Evolutionary conservation across 1,284 basidiomycete species (phyloP), one percentile per base, ranked within the genome.

Genomic region (Lentinula novae-zelandiae): DNA sequence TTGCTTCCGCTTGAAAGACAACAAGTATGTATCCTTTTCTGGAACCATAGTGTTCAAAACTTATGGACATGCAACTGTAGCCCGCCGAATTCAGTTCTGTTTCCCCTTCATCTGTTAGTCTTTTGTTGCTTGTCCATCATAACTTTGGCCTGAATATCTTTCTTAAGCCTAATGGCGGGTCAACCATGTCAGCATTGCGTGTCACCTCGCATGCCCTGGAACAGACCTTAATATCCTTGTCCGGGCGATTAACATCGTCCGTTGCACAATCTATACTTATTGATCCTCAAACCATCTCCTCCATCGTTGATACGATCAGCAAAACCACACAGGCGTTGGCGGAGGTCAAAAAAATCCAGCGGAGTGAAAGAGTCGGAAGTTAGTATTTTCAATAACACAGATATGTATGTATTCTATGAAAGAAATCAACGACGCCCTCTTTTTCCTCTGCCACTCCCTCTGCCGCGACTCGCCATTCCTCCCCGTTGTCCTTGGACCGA

Each of bases 221-320:
- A 66, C 64, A 71, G 27, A 78, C 85, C n/a, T 73, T 92, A 40
- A 73, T 76, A 40, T 68, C 69, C 15, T 73, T 92, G 40, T 83
- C 87, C 1, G 70, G 78, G 39, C 80, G 80, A 67, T 70, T 92
- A 52, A 71, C 74, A 27, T 66, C 72, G 27, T 72, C 84, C 20
- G 49, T 65, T 75, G 5, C 64, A 20, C 17, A 17, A 22, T 9
- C 44, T 20, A 46, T 64, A 52, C 62, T 72, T 33, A 49, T 82
- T 54, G 86, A 91, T 66, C 76, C 79, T 22, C 60, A 67, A 17
- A 74, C 79, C 15, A 81, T 92, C 57, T 81, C 78, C 31, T 74
- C 77, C 52, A 84, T 82, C 3, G 88, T 89, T n/a, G 87, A 91
- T 63, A 83, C 87, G 1, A 88, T 92, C 51, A 72, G 75, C 51